phyloP scores from a whole-genome alignment of 345 rosid genomes.

The Ceriops zippeliana region DNA sequence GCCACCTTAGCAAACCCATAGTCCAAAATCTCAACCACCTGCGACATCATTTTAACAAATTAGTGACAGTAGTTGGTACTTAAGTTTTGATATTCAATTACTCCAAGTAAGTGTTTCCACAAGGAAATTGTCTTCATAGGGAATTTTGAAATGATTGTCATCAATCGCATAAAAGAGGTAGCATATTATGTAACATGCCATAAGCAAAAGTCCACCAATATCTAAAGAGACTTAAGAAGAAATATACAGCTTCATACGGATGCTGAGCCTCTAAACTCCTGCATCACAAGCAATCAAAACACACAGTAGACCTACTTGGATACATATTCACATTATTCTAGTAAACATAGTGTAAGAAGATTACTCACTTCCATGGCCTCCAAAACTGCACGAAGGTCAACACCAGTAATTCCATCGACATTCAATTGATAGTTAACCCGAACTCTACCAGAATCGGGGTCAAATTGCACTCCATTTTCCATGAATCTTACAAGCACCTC shows the following conservation, averaged over 20 bases:
- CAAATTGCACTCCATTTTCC: constrained; percentile 70
- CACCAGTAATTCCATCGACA: constrained; percentile 45
- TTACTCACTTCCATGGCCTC: constrained; percentile 83
- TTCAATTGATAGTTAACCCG: constrained; percentile 49
- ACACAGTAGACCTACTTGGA: too few species aligned
- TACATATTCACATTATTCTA: not conserved
- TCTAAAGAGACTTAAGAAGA: not conserved
- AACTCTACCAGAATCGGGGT: constrained; percentile 45
- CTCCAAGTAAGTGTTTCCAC: too few species aligned
- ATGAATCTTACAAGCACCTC: constrained; percentile 62
- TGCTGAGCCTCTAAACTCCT: too few species aligned
- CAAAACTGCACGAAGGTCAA: constrained; percentile 55
- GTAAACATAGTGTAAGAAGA: constrained; percentile 4
- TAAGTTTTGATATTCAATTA: not conserved
- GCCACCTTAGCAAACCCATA: constrained; percentile 90
- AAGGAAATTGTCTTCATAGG: not conserved
- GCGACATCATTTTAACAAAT: too few species aligned
- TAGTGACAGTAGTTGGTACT: not conserved
- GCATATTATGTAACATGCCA: too few species aligned
- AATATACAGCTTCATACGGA: too few species aligned
- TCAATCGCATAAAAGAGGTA: not conserved
- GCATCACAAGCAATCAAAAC: too few species aligned
- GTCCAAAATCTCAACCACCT: constrained; percentile 82
- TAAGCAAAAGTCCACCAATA: not conserved
- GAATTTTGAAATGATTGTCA: not conserved